Evolutionary conservation across 257 asterid species (phyloP).

Genomic region (Knoxia roxburghii): DNA sequence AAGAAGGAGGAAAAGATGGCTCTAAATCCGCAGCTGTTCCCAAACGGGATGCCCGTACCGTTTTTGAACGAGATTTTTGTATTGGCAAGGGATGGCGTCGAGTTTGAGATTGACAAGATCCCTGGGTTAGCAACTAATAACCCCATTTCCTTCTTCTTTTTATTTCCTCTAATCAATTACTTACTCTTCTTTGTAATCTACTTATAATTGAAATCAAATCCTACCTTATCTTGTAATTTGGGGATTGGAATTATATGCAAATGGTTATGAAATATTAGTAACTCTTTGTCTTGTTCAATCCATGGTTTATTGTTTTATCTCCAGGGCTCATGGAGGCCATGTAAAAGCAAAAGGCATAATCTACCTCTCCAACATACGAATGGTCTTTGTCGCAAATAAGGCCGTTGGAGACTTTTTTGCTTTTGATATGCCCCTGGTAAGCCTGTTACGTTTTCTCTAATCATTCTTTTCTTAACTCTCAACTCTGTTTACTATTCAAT

Average conservation of each 20-base stretch:
- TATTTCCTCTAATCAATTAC: too few relatives aligned
- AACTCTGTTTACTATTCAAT: not conserved
- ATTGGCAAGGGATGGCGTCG: slow-evolving; percentile 82
- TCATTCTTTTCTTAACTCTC: not conserved
- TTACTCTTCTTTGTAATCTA: too few relatives aligned
- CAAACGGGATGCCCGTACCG: slow-evolving; percentile 90
- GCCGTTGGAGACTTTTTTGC: slow-evolving; percentile 63
- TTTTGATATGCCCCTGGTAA: slow-evolving; percentile 93
- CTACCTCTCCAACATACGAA: slow-evolving; percentile 87
- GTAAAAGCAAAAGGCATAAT: slow-evolving; percentile 75
- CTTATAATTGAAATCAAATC: too few relatives aligned
- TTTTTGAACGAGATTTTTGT: slow-evolving; percentile 81
- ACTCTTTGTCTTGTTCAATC: not conserved
- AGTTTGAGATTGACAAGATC: slow-evolving; percentile 81
- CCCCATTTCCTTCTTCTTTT: too few relatives aligned
- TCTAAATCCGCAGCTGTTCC: slow-evolving; percentile 77
- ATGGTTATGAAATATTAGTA: too few relatives aligned
- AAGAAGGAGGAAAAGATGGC: slow-evolving; percentile 72
- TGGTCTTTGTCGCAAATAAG: slow-evolving; percentile 81
- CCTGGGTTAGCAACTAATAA: slow-evolving; percentile 44
- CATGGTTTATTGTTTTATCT: too few relatives aligned
- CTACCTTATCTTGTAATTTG: too few relatives aligned
- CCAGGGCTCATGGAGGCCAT: slow-evolving; percentile 70
- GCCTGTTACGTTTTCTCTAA: slow-evolving; percentile 14
- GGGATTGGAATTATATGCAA: too few relatives aligned